These are phyloP conservation scores for Yamadazyma blattariae DNA, from an alignment of 1,139 yeast genomes.

Conservation along the genomic window DNA sequence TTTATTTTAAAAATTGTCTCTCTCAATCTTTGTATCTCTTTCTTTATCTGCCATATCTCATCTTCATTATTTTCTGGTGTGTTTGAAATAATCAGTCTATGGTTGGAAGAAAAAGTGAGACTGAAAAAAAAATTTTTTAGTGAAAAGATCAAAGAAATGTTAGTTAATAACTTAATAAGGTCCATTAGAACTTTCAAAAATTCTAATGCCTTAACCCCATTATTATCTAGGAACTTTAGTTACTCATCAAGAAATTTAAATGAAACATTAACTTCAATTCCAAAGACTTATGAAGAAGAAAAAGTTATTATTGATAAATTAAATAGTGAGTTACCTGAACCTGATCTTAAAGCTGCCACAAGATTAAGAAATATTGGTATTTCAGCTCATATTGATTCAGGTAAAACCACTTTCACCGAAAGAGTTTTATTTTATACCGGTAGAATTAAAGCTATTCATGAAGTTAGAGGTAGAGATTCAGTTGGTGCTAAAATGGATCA, in stretches of 20 bases:
- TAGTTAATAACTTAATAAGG: not conserved
- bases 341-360: conserved; percentile 52
- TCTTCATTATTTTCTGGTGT: too few species aligned
- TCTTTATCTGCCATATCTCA: too few species aligned
- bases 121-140: not conserved
- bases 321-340: conserved; percentile 48
- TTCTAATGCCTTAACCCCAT: not conserved
- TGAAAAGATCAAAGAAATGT: not conserved
- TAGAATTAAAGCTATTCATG: conserved; percentile 95
- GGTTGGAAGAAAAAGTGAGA: not conserved
- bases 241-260: conserved; percentile 10
- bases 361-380: conserved; percentile 92
- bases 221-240: too few species aligned
- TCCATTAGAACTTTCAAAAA: conserved; percentile 1
- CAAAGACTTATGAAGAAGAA: conserved; percentile 65
- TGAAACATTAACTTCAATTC: conserved; percentile 17
- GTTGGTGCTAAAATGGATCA: conserved; percentile 98
- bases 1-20: too few species aligned
- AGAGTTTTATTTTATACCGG: conserved; percentile 96
- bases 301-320: conserved; percentile 64
- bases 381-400: conserved; percentile 86
- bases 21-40: too few species aligned
- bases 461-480: conserved; percentile 95
- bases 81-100: too few species aligned
- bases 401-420: conserved; percentile 92